Conservation (phyloP, 257 asterid genomes). For the Jasminum sambac region DNA sequence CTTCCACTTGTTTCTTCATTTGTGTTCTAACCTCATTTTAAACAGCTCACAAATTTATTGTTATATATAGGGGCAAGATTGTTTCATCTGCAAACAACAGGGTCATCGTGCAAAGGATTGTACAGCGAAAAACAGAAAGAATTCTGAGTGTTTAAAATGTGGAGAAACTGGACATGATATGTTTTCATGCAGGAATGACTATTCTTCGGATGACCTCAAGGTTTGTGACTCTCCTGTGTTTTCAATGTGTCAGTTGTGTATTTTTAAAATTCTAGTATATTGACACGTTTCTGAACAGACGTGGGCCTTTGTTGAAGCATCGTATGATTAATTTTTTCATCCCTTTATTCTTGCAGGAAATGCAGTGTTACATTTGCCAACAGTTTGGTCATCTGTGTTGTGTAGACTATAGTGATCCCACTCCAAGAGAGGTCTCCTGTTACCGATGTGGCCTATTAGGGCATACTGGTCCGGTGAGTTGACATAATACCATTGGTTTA, state of each 20-base stretch:
- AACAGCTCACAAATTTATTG: too few relatives aligned
- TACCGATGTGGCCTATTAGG: conserved; percentile 88
- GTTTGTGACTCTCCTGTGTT: conserved; percentile 28
- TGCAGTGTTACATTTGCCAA: conserved; percentile 76
- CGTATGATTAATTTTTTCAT: neutral
- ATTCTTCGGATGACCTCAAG: conserved; percentile 74
- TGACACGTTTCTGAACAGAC: conserved; percentile 10
- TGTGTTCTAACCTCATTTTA: too few relatives aligned
- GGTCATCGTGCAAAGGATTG: conserved; percentile 97
- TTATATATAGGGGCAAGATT: conserved; percentile 65
- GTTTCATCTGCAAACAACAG: conserved; percentile 79
- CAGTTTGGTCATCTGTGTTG: conserved; percentile 88
- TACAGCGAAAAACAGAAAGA: conserved; percentile 52
- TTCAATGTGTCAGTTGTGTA: neutral
- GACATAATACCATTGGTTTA: neutral
- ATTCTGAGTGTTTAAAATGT: conserved; percentile 73
- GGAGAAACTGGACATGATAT: conserved; percentile 87
- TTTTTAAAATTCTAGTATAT: neutral
- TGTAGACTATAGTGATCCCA: conserved; percentile 44
- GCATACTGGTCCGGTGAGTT: conserved; percentile 93
- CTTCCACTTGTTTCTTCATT: neutral
- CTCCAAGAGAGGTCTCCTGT: conserved; percentile 66
- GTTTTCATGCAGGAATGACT: conserved; percentile 71
- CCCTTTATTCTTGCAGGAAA: conserved; percentile 47
- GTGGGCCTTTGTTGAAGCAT: neutral